phyloP scores from a whole-genome alignment of 805 yeast species.

The Candida pseudoglaebosa region DNA sequence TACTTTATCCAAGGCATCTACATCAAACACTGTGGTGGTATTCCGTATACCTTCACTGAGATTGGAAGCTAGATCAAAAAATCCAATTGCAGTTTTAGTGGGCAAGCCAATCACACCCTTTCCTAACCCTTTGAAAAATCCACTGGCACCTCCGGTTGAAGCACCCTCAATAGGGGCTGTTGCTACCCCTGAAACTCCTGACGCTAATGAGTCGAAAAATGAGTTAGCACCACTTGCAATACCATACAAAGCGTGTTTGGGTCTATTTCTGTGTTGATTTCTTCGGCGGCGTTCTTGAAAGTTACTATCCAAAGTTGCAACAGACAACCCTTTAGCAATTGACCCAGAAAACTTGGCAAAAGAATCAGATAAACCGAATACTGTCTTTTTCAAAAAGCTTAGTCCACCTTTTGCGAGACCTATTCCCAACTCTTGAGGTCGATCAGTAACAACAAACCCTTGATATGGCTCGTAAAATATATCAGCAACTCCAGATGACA shows the following conservation, averaged over 20 bases:
- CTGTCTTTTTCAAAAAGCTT: slow-evolving; percentile 89
- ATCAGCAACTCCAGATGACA: slow-evolving; percentile 94
- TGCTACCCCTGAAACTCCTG: slow-evolving; percentile 90
- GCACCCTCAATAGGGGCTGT: slow-evolving; percentile 90
- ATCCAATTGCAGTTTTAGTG: slow-evolving; percentile 93
- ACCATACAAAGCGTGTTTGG: slow-evolving; percentile 82
- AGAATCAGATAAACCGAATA: slow-evolving; percentile 92
- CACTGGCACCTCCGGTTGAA: slow-evolving; percentile 79
- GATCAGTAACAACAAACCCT: slow-evolving; percentile 88
- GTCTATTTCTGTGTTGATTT: slow-evolving; percentile 70
- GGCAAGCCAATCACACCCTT: slow-evolving; percentile 95
- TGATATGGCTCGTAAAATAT: slow-evolving; percentile 96
- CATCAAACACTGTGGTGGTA: slow-evolving; percentile 87
- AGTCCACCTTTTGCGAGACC: slow-evolving; percentile 95
- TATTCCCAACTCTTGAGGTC: slow-evolving; percentile 94
- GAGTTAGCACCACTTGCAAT: slow-evolving; percentile 84
- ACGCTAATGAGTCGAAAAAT: slow-evolving; percentile 76
- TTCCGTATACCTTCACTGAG: slow-evolving; percentile 91
- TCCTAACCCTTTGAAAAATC: slow-evolving; percentile 91
- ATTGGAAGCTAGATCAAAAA: slow-evolving; percentile 88
- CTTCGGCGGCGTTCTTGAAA: slow-evolving; percentile 81
- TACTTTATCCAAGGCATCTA: slow-evolving; percentile 69
- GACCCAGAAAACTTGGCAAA: slow-evolving; percentile 91
- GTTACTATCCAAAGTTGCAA: slow-evolving; percentile 79
- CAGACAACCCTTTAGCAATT: slow-evolving; percentile 88